phyloP scores from a whole-genome alignment of 768 basidiomycete genomes.

The Hericium rajendrae region DNA sequence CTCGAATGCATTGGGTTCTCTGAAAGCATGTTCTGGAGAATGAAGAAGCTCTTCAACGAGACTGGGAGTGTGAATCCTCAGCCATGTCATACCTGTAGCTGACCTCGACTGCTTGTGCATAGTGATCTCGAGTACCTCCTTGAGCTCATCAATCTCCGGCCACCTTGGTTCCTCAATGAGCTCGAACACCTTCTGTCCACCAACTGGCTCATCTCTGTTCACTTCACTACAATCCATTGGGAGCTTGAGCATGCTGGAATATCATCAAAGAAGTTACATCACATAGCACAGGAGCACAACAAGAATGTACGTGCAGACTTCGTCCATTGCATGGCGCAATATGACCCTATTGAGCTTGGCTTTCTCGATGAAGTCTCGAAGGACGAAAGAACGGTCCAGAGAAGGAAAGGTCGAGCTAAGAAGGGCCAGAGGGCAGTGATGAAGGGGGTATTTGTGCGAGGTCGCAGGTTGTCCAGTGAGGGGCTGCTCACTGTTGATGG shows the following conservation, averaged over 20 bases:
- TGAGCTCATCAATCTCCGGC: conserved; percentile 13
- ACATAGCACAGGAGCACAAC: conserved; percentile 24
- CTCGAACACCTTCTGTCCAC: conserved; percentile 13
- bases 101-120: background rate
- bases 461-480: background rate
- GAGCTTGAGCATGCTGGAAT: conserved; percentile 21
- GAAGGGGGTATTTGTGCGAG: background rate
- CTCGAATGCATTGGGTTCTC: background rate
- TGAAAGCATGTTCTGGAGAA: background rate
- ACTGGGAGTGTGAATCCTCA: background rate
- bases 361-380: conserved; percentile 15
- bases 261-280: conserved; percentile 22
- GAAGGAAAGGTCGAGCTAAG: background rate
- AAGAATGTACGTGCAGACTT: conserved; percentile 19
- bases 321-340: conserved; percentile 20
- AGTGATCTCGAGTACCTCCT: background rate
- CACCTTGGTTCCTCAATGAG: conserved; percentile 28
- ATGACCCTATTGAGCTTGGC: conserved; percentile 23
- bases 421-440: background rate
- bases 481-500: background rate
- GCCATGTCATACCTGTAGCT: background rate
- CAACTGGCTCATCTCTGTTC: conserved; percentile 25
- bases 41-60: background rate
- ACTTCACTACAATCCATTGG: conserved; percentile 24
- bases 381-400: background rate